Percentiles rank a stretch among this genome's conserved stretches.
These are phyloP conservation scores for Chaetomium tenue DNA, from an alignment of 495 filamentous ascomycete genomes.

Conservation along the genomic window DNA sequence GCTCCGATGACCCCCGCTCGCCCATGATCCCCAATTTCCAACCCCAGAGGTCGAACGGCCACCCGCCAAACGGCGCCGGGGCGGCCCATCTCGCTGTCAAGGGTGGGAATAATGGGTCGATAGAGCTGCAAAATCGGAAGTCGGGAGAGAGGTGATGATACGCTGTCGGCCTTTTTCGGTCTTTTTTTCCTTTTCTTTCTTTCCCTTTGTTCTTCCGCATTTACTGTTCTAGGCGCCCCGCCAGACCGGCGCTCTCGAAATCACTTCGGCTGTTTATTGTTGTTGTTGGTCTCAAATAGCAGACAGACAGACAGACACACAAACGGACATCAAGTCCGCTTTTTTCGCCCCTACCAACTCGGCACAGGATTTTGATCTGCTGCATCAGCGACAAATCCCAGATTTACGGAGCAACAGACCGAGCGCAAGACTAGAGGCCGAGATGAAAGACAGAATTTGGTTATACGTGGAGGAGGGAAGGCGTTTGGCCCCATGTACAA, in stretches of 20 bases:
- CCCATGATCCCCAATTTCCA: conserved; percentile 35
- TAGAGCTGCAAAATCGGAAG: conserved; percentile 47
- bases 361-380: too few species aligned
- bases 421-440: too few species aligned
- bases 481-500: not conserved
- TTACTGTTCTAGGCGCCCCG: not conserved
- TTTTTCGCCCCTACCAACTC: not conserved
- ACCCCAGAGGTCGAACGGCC: conserved; percentile 18
- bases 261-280: not conserved
- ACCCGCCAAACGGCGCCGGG: conserved; percentile 12
- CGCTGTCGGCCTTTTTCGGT: not conserved
- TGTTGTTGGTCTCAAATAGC: not conserved
- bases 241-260: not conserved
- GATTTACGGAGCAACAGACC: too few species aligned
- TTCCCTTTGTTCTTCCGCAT: not conserved
- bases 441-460: too few species aligned
- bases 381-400: too few species aligned
- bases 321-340: not conserved
- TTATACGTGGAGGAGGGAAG: not conserved
- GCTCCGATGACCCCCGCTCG: conserved; percentile 32
- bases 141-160: conserved; percentile 31
- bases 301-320: not conserved
- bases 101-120: conserved; percentile 39
- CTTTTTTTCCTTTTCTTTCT: not conserved
- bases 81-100: conserved; percentile 20